Conservation (phyloP, 1,139 yeast genomes). For the Yamadazyma songkhlaensis region DNA sequence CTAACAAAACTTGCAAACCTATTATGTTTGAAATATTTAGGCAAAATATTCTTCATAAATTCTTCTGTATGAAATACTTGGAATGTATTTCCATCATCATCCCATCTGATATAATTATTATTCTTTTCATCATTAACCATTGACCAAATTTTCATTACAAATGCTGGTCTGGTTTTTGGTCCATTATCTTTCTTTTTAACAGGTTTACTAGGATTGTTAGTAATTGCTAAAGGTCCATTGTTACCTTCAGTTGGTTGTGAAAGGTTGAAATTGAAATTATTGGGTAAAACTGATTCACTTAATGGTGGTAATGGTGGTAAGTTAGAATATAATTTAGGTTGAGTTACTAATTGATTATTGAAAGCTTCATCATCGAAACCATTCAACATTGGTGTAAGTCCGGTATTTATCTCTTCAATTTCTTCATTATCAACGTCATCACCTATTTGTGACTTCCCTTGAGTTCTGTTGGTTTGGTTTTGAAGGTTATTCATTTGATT, state of each 20-base stretch:
- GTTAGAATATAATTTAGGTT: constrained; percentile 16
- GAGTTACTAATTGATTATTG: constrained; percentile 14
- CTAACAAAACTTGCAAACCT: constrained; percentile 94
- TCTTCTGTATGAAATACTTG: constrained; percentile 82
- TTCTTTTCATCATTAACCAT: constrained; percentile 86
- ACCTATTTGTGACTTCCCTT: too few relatives aligned
- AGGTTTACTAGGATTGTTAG: not conserved
- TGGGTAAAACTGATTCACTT: constrained; percentile 33
- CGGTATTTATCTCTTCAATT: constrained; percentile 4
- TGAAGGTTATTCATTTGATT: constrained; percentile 1
- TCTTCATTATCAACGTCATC: not conserved
- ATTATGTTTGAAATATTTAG: constrained; percentile 88
- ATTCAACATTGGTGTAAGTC: constrained; percentile 3
- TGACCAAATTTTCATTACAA: constrained; percentile 89
- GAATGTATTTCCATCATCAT: constrained; percentile 79
- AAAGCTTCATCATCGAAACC: constrained; percentile 7
- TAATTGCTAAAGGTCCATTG: not conserved
- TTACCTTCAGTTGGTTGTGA: not conserved
- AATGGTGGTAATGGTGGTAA: constrained; percentile 36
- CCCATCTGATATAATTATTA: constrained; percentile 75
- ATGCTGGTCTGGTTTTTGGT: constrained; percentile 66
- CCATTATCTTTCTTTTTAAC: constrained; percentile 27
- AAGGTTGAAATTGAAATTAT: constrained; percentile 5
- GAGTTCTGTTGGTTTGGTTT: not conserved
- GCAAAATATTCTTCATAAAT: constrained; percentile 80